A percentile compares a stretch with the other conserved stretches of the same genome.
phyloP scores from a whole-genome alignment of 1,139 yeast species.

The Diutina ranongensis region DNA sequence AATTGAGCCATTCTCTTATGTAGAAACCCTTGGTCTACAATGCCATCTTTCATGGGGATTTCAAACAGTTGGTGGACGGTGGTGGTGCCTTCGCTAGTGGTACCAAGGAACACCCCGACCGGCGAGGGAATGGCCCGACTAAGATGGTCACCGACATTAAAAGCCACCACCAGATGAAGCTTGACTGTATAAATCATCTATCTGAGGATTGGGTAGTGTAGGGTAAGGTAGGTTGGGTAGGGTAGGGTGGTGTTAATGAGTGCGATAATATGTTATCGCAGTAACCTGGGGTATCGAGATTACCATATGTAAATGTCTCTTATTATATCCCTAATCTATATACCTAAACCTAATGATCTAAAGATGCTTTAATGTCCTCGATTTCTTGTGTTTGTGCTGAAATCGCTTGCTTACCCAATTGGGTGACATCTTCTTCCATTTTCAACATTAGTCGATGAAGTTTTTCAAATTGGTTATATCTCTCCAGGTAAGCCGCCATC shows the following conservation, averaged over 20 bases:
- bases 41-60: neutral
- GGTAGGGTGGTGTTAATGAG: too few relatives aligned
- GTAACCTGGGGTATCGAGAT: too few relatives aligned
- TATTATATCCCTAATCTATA: too few relatives aligned
- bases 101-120: conserved; percentile 1
- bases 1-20: neutral
- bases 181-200: conserved; percentile 1
- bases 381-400: neutral
- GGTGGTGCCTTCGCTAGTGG: neutral
- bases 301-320: too few relatives aligned
- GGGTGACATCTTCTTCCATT: neutral
- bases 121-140: conserved; percentile 1
- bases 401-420: neutral
- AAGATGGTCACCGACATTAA: neutral
- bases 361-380: neutral
- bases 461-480: neutral
- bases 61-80: conserved; percentile 2
- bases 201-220: too few relatives aligned
- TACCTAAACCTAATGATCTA: too few relatives aligned
- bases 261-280: too few relatives aligned
- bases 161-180: conserved; percentile 1
- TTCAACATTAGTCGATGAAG: neutral
- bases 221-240: too few relatives aligned
- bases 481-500: neutral
- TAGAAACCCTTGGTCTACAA: neutral